These are phyloP conservation scores for Daldinia grandis DNA, from an alignment of 495 filamentous ascomycete species.

Conservation along the genomic window DNA sequence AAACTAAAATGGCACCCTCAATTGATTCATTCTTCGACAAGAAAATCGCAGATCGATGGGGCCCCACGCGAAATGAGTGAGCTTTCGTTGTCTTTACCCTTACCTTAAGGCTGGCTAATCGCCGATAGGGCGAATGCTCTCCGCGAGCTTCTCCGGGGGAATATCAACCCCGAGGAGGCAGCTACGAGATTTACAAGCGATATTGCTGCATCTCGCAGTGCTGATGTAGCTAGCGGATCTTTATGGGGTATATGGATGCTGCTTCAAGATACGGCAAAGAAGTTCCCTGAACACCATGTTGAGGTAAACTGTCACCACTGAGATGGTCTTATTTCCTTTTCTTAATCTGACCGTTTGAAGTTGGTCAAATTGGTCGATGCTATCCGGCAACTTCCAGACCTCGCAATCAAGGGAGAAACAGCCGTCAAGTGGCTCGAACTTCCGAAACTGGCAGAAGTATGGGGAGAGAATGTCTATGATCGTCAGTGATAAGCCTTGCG, in stretches of 20 bases:
- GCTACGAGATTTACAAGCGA: constrained; percentile 17
- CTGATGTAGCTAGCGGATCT: neutral
- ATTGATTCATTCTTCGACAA: constrained; percentile 28
- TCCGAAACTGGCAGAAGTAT: constrained; percentile 9
- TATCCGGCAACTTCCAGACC: constrained; percentile 17
- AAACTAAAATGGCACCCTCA: constrained; percentile 28
- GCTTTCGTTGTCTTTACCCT: neutral
- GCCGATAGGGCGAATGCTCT: constrained; percentile 18
- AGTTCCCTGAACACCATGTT: constrained; percentile 20
- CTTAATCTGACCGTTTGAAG: constrained; percentile 16
- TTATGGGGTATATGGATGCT: constrained; percentile 24
- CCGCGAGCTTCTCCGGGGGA: constrained; percentile 18
- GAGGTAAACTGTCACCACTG: constrained; percentile 7
- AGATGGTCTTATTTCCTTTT: neutral
- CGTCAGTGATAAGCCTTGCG: constrained; percentile 16
- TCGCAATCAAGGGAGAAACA: constrained; percentile 19
- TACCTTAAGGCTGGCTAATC: neutral
- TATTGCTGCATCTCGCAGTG: constrained; percentile 6
- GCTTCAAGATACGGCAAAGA: constrained; percentile 22
- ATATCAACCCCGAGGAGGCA: constrained; percentile 15
- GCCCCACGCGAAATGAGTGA: constrained; percentile 19
- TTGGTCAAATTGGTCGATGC: constrained; percentile 20
- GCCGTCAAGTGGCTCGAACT: constrained; percentile 25
- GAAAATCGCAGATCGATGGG: constrained; percentile 15
- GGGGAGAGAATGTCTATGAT: constrained; percentile 27